Evolutionary conservation across 2,329 filamentous ascomycete species (phyloP), one percentile per base, ranked within the genome.

Genomic region (Cladosporium oxysporum): DNA sequence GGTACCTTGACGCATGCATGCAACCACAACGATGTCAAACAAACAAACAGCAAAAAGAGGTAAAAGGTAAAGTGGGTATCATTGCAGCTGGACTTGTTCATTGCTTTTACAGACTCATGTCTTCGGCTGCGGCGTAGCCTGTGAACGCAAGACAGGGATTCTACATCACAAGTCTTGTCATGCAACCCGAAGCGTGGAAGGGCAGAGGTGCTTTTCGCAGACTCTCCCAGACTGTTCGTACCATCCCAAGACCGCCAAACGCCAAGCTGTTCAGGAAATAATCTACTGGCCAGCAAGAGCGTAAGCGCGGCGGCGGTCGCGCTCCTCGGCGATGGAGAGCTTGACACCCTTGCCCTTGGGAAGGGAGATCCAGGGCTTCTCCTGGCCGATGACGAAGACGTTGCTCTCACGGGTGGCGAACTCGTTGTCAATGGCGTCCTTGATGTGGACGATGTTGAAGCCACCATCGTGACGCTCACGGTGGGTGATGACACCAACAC

Each of bases 281-380:
- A 63, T 66, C 75, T 28, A 76, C 74, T 5, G 75, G 74, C 80
- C 79, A 76, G 85, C 83, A 74, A 85, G 75, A 75, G 83, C 81
- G 74, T 84, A 80, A 74, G 93, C 92, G 80, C 95, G 91, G 82
- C 93, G 92, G 84, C 94, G 93, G 85, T 99, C 94, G 87, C 94
- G 90, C 92, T 99, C 94, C 88, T 99, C 94, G 76, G 94, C 93
- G 80, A 99, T 98, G 81, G 91, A 90, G 83, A 98, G 92, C 92
- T 97, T 97, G 87, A 99, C 95, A 92, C 95, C 95, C 90, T 97
- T 97, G 87, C 95, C 95, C 92, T 98, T 99, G 83, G 95, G 96
- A 81, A 99, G 90, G 78, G 92, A 96, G 85, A 99, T 90, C 95
- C 95, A 99, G 79, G 95, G 94, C 91, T 98, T 98, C 80, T 99